Evolutionary conservation across 345 rosid species (phyloP).

Genomic region (Moricandia moricandioides): DNA sequence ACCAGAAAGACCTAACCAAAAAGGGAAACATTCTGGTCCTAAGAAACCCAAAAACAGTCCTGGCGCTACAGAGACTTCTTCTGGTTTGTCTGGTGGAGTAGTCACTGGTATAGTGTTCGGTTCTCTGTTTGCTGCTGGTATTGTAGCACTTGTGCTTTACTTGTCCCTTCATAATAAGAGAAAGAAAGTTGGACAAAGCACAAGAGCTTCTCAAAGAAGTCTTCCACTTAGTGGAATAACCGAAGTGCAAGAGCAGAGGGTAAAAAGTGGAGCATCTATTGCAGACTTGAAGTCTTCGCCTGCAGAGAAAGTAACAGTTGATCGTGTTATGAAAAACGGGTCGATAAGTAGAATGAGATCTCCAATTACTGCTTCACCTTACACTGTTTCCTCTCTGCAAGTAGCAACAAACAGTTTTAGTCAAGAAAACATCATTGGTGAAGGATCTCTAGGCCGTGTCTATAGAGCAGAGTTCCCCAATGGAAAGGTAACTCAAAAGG

Average conservation of each 20-base stretch:
- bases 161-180: slow-evolving; percentile 50
- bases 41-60: slow-evolving; percentile 32
- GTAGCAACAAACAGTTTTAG: slow-evolving; percentile 87
- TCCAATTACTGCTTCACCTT: slow-evolving; percentile 72
- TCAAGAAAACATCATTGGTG: slow-evolving; percentile 88
- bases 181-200: slow-evolving; percentile 39
- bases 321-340: slow-evolving; percentile 64
- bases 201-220: slow-evolving; percentile 51
- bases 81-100: slow-evolving; percentile 55
- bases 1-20: slow-evolving; percentile 49
- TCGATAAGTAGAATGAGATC: slow-evolving; percentile 70
- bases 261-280: slow-evolving; percentile 61
- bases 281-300: slow-evolving; percentile 72
- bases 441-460: slow-evolving; percentile 98
- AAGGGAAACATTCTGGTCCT: slow-evolving; percentile 48
- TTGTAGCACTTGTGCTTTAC: slow-evolving; percentile 49
- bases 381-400: slow-evolving; percentile 86
- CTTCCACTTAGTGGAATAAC: slow-evolving; percentile 41
- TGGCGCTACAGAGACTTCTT: slow-evolving; percentile 38
- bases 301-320: slow-evolving; percentile 63
- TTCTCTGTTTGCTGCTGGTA: slow-evolving; percentile 48
- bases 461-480: slow-evolving; percentile 84
- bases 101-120: slow-evolving; percentile 67
- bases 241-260: slow-evolving; percentile 65
- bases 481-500: slow-evolving; percentile 61